Base-by-base conservation (phyloP, 1,139 yeast genomes). In the Magnusiomyces tetraspermus region DNA sequence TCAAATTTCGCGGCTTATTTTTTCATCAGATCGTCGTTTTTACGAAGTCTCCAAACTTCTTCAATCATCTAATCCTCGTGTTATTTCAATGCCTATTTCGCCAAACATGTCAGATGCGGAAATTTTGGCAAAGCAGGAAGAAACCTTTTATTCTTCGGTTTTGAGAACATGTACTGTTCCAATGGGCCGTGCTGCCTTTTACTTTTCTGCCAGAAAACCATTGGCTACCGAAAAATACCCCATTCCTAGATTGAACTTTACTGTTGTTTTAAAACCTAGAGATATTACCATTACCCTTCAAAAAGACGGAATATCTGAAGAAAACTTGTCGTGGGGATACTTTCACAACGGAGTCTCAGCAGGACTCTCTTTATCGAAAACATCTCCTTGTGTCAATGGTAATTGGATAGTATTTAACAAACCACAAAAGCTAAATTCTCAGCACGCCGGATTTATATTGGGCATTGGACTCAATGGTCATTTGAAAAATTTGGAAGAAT, bases 401-500 rank as follows among this genome's bases (percentile, higher is more conserved):
- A 84, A 95, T 61, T 90, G 97, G 97, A 85, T 90, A 46, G 85
- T 84, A 0, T 89, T 85, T 66, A 89, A 89, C 62, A 85, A 82
- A 60, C 96, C 96, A 0, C 77, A 78, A 1, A 75, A 73, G 10
- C 69, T 85, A 46, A 83, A 79, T 59, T 76, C 95, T 0, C 95
- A 85, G 58, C 97, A 90, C 70, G 97, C 96, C 21, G 99, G 99
- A 0, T 89, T 94, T 61, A 69, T 94, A n/a, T 71, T 89, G 28
- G 98, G 97, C 0, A 71, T 92, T 24, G 99, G 99, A 0, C 72
- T 94, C 45, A 88, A 88, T 69, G 97, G 97, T 0, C 96, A 90
- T 65, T 70, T 94, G 59, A 82, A 79, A 57, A 76, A 76, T 47
- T 71, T 94, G 33, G 97, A 94, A 63, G 97, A 92, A 65, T 94